phyloP scores from a whole-genome alignment of 768 basidiomycete genomes.

The Mycena amicta region DNA sequence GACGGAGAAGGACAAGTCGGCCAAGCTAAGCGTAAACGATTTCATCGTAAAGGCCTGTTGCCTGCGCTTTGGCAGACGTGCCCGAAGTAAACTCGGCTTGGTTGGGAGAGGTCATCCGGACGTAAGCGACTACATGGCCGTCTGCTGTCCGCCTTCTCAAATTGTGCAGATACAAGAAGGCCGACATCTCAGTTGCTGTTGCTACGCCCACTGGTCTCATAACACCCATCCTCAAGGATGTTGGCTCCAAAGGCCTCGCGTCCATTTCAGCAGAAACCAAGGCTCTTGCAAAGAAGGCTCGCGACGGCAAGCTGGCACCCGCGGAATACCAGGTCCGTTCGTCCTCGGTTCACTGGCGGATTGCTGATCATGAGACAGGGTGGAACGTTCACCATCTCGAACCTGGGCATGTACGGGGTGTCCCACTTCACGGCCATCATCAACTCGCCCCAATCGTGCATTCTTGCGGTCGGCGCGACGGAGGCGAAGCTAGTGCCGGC shows the following conservation, averaged over 20 bases:
- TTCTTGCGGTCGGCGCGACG: constrained; percentile 91
- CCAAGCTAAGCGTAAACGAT: constrained; percentile 97
- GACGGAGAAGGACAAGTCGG: constrained; percentile 82
- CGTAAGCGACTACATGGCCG: constrained; percentile 57
- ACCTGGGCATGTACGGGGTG: constrained; percentile 97
- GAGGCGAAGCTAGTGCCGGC: constrained; percentile 86
- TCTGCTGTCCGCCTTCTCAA: constrained; percentile 4
- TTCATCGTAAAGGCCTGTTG: constrained; percentile 95
- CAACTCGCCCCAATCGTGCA: constrained; percentile 98
- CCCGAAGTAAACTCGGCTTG: constrained; percentile 98
- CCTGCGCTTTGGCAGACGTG: constrained; percentile 89
- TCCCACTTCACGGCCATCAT: constrained; percentile 98
- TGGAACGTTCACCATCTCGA: constrained; percentile 98
- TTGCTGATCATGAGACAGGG: constrained; percentile 53
- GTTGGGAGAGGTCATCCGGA: constrained; percentile 93
- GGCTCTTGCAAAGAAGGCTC: constrained; percentile 89
- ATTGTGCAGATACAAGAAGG: constrained; percentile 81
- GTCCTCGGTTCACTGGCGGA: too few relatives aligned
- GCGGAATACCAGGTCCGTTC: constrained; percentile 87
- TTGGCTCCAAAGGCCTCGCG: constrained; percentile 88
- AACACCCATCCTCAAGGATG: constrained; percentile 96
- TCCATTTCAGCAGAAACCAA: constrained; percentile 93
- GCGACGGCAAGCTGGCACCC: constrained; percentile 94
- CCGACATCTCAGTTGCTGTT: constrained; percentile 96
- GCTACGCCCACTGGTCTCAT: constrained; percentile 95